Evolutionary conservation across 2,329 filamentous ascomycete species (phyloP).

Genomic region (Colletotrichum lentis): DNA sequence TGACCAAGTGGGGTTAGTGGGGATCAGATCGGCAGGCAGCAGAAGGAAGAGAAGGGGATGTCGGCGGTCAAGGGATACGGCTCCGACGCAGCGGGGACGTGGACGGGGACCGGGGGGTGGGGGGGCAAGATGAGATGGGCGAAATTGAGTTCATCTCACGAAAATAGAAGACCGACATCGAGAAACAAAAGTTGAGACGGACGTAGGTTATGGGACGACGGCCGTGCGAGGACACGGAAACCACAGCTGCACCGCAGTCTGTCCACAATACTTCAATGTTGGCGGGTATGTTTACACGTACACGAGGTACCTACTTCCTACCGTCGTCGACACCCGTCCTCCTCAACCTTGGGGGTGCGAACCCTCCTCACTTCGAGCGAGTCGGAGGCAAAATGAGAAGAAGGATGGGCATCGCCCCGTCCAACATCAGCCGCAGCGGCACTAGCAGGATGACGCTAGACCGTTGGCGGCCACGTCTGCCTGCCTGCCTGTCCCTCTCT

Average conservation of each 20-base stretch:
- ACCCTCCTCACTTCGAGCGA: not conserved
- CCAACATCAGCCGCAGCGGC: conserved; percentile 28
- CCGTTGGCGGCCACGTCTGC: conserved; percentile 11
- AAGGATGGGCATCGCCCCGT: conserved; percentile 6
- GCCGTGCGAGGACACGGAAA: not conserved
- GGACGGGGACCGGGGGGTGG: too few species aligned
- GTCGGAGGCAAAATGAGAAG: not conserved
- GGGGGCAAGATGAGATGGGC: not conserved
- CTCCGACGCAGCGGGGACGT: not conserved
- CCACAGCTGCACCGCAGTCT: not conserved
- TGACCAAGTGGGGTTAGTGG: not conserved
- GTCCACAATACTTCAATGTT: too few species aligned
- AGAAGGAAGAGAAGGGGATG: not conserved
- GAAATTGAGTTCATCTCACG: not conserved
- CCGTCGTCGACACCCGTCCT: too few species aligned
- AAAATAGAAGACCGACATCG: too few species aligned
- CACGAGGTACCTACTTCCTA: too few species aligned
- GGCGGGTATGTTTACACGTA: too few species aligned
- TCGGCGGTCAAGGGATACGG: not conserved
- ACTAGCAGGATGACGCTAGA: conserved; percentile 21
- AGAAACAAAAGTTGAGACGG: not conserved
- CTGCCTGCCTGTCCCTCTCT: not conserved
- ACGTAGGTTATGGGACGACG: not conserved
- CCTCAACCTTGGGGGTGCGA: too few species aligned
- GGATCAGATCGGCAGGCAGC: conserved; percentile 10